Conservation (phyloP, 139 green algal species). For the Chlamydomonas schloesseri region DNA sequence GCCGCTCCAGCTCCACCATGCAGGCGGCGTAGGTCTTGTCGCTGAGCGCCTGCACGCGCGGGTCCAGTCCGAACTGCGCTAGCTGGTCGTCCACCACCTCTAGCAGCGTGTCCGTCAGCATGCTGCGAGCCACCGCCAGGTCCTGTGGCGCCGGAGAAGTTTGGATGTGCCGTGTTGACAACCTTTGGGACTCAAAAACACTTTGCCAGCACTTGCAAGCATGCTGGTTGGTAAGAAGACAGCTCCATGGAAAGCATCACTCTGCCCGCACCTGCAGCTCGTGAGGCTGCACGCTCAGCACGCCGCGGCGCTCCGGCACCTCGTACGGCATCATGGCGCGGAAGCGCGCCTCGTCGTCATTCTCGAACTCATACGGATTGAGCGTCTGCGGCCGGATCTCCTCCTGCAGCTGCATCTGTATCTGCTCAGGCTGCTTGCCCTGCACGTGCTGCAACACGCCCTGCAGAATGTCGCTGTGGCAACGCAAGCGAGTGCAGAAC, state of each 20-base stretch:
- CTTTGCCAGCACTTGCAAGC: no score
- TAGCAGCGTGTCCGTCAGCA: conserved; percentile 33
- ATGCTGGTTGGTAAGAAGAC: no score
- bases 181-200: no score
- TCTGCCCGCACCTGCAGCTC: conserved; percentile 11
- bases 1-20: conserved; percentile 38
- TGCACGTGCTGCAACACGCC: not conserved
- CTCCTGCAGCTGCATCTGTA: conserved; percentile 31
- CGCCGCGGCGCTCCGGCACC: not conserved
- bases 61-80: conserved; percentile 36
- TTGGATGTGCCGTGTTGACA: no score
- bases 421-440: conserved; percentile 6
- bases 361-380: conserved; percentile 52
- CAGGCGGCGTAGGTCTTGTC: conserved; percentile 46
- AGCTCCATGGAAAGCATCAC: no score
- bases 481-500: no score
- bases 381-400: conserved; percentile 49
- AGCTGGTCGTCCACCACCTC: conserved; percentile 32
- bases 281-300: conserved; percentile 27
- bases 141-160: conserved; percentile 3
- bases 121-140: conserved; percentile 7
- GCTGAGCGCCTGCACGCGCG: not conserved
- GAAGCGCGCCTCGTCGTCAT: conserved; percentile 46
- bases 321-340: conserved; percentile 33
- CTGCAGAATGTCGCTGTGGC: conserved; percentile 11